Evolutionary conservation across 1,139 yeast species (phyloP), one percentile per base, ranked within the genome.

Genomic region (Kodamaea fungicola): DNA sequence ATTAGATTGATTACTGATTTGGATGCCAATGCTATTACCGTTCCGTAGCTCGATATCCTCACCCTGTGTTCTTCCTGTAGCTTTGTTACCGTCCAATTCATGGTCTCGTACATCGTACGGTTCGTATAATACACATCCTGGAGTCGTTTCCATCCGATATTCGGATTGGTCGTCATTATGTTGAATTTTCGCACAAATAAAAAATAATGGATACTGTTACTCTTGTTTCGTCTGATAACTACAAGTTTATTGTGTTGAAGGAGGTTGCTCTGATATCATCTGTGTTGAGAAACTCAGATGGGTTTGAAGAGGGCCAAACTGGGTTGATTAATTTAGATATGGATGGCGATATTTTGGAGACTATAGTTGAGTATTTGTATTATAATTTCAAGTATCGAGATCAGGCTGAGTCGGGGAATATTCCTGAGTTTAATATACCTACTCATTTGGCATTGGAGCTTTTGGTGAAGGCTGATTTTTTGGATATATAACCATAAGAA

Each of bases 381-480:
- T 90, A 87, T 55, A 80, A 86, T 50, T 62, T 71, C 47, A 83
- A 85, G 51, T 86, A 85, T 54, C 76, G 70, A 45, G 85, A 80
- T 41, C 69, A 66, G 30, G 78, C 75, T 2, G 78, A 71, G 29
- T 64, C 67, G 21, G 75, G 72, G 0, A 78, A 74, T 35, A 78
- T 86, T 8, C 95, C 96, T 0, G 94, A 86, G 43, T 92, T 92
- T 58, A 83, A 84, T 33, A 80, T 92, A 1, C 97, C 97, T 0
- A 92, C 97, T 0, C 97, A 88, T 50, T 77, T 90, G 75, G 96
- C 97, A 0, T 67, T 92, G 47, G 97, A 92, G 54, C 65, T 92
- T 48, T 64, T 92, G 34, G 94, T 92, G 28, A 95, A 95, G 25
- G 96, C 97, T 0, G 97, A 90, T 56, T 89, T 78, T 55, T 67